Base-by-base conservation (phyloP, 768 basidiomycete species). In the Gloeophyllum trabeum region DNA sequence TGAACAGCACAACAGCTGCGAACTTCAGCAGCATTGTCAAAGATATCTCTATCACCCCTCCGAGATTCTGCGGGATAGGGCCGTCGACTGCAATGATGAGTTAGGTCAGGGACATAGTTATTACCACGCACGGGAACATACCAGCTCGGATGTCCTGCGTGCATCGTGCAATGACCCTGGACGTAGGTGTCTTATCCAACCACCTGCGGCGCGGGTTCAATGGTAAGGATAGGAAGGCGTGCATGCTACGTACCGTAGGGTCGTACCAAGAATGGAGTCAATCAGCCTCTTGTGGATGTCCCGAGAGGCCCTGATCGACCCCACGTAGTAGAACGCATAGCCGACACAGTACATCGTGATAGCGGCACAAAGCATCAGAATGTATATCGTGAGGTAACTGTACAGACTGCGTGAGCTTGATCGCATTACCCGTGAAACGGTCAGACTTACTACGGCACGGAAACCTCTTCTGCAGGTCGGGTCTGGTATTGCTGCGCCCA, bases 151-250 rank as follows among this genome's bases (percentile, higher is more conserved):
- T 79, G 52, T 84, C 81, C 42, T 79, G 73, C 1, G 81, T 83
- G 54, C 75, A 75, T 39, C 81, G 68, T 22, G 77, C 62, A 32
- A 82, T 73, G 40, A 86, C 71, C 3, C 81, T 71, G n/a, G 71
- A 70, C 0, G 64, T 64, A 1, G 72, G 72, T 1, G 69, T 70
- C 5, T 54, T 64, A 46, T 75, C 73, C 6, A 75, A 58, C 66
- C 69, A 74, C 45, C 73, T 69, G 20, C 20, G 20, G 20, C 7
- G 20, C 16, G 42, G 24, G 23, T 39, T 13, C n/a, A 21, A 5
- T 24, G n/a, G 7, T 6, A 13, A 23, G 39, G 6, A 39, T 3
- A 6, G 21, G 36, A 20, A 13, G 40, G 40, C 19, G 39, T 24
- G 19, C 1, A 23, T 46, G 67, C 65, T 23, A 72, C 63, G 63